A percentile compares a stretch with the other conserved stretches of the same genome.
These are phyloP conservation scores for Escallonia herrerae DNA, from an alignment of 129 eudicot genomes.

Conservation along the genomic window DNA sequence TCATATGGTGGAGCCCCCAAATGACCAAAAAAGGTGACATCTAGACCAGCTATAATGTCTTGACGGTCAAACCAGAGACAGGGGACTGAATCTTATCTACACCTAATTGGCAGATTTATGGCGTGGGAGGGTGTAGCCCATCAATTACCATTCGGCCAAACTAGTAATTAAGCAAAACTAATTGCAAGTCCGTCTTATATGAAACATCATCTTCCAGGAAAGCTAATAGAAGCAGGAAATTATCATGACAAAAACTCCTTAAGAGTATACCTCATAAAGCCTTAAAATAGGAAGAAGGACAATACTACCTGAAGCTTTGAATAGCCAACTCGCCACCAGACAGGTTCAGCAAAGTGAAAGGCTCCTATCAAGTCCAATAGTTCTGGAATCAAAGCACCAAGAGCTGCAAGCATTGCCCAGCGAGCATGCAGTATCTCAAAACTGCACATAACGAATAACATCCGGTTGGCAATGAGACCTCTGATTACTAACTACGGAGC, in stretches of 20 bases:
- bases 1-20: too few species aligned
- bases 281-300: neutral
- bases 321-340: slow-evolving; percentile 99
- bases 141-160: too few species aligned
- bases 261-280: neutral
- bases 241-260: neutral
- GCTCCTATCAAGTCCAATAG: slow-evolving; percentile 63
- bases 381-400: slow-evolving; percentile 97
- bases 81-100: too few species aligned
- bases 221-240: neutral
- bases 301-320: slow-evolving; percentile 82
- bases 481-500: too few species aligned
- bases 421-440: slow-evolving; percentile 92
- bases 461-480: too few species aligned
- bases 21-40: too few species aligned
- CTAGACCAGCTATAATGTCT: too few species aligned
- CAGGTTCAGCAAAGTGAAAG: slow-evolving; percentile 92
- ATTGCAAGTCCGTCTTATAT: too few species aligned
- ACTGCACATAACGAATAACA: slow-evolving; percentile 28
- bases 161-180: too few species aligned
- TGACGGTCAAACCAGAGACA: too few species aligned
- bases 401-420: slow-evolving; percentile 99
- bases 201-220: neutral
- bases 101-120: too few species aligned
- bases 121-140: too few species aligned